A percentile compares a stretch with the other conserved stretches of the same genome.
phyloP scores from a whole-genome alignment of 768 basidiomycete species.

The Hemileccinum impolitum region DNA sequence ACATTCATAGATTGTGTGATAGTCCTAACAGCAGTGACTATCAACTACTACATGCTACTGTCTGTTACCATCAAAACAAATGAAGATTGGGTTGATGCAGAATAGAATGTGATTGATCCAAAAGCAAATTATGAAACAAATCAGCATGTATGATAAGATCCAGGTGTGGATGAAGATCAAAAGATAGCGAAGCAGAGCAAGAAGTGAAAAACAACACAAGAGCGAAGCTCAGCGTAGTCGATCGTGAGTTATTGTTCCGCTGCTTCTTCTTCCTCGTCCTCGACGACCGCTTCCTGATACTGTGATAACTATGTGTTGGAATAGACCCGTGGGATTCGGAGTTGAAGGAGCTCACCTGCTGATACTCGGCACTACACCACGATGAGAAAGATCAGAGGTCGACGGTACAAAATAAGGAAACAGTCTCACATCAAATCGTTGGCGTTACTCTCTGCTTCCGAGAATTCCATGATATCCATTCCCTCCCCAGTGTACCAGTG shows the following conservation, averaged over 20 bases:
- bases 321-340: neutral
- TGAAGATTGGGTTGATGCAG: neutral
- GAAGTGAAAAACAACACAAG: neutral
- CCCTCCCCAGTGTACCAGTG: conserved; percentile 93
- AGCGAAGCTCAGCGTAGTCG: neutral
- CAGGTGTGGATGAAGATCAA: conserved; percentile 2
- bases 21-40: too few species aligned
- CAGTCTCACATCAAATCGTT: conserved; percentile 68
- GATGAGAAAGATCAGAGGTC: conserved; percentile 6
- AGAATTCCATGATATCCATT: conserved; percentile 82
- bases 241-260: conserved; percentile 29
- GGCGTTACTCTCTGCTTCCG: conserved; percentile 83
- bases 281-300: conserved; percentile 58
- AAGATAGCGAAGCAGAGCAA: neutral
- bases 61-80: too few species aligned
- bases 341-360: conserved; percentile 51
- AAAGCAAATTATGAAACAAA: conserved; percentile 19
- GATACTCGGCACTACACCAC: conserved; percentile 75
- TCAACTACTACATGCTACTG: too few species aligned
- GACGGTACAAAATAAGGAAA: neutral
- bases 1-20: too few species aligned
- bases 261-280: conserved; percentile 43
- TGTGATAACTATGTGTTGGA: conserved; percentile 21
- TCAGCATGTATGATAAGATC: conserved; percentile 15
- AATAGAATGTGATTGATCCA: conserved; percentile 8